Evolutionary conservation across 805 yeast species (phyloP), one percentile per base, ranked within the genome.

Genomic region (Hanseniaspora valbyensis): DNA sequence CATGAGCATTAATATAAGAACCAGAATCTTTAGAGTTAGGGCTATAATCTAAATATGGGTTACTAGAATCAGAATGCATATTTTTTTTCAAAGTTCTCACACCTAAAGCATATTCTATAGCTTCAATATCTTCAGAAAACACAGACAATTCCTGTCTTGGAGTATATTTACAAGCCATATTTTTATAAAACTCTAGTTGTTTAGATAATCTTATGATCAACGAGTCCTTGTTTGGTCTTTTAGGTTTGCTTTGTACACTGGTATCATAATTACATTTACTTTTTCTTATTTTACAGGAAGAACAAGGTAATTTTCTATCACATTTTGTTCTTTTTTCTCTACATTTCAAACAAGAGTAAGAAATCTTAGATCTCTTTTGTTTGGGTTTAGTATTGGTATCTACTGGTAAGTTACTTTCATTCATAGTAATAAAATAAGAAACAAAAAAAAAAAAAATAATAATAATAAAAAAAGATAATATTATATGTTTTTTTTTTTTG

Each of bases 261-360:
- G 62, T 58, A 44, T 65, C 69, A 52, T 65, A 65, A 3, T 62
- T 41, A 53, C 69, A 65, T 4, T 51, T 28, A 16, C 62, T 40
- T 19, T 57, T 59, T 30, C 59, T 57, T 42, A 58, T 57, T 12
- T 54, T 50, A 53, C 69, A 65, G 25, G 67, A 52, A 6, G 57
- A 44, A 52, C 69, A 65, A 16, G 54, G 38, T 16, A 66, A 65
- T 50, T 63, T 64, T 37, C 61, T 58, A 52, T 65, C 67, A 50
- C 69, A 65, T 49, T 60, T 64, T 0, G 66, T 61, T 53, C 64
- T 63, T 1, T 65, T 57, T 44, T 56, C 58, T 43, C 68, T 53
- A 44, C 69, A 65, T 1, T 59, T 57, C 44, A 61, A 60, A 46
- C 69, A 65, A 14, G 64, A 67, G 49, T 57, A 65, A 0, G 69